These are phyloP conservation scores for Botrytis sinoallii DNA, from an alignment of 2,329 filamentous ascomycete species.

Conservation along the genomic window DNA sequence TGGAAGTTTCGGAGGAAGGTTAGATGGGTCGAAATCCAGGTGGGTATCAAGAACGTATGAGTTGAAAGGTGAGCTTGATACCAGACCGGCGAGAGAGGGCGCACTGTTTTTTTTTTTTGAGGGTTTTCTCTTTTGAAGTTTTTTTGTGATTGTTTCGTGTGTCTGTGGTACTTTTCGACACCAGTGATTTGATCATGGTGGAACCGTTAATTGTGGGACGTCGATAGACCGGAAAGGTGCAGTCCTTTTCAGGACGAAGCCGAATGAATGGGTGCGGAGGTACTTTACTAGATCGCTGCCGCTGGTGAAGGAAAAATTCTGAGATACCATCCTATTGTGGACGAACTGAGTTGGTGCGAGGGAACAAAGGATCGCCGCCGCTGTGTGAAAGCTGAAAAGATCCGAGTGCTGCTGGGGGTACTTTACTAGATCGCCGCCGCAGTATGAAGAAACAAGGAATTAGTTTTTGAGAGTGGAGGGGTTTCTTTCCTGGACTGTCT, in stretches of 20 bases:
- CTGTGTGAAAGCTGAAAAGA: background rate
- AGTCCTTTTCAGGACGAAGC: background rate
- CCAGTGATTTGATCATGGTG: background rate
- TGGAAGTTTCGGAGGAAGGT: background rate
- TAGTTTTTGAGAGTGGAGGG: background rate
- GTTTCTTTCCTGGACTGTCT: background rate
- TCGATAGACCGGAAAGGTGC: background rate
- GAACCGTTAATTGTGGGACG: background rate
- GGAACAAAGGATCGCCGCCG: background rate
- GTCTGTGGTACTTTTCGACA: background rate
- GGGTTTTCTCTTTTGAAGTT: background rate
- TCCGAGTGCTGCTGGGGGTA: background rate
- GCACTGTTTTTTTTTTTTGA: background rate
- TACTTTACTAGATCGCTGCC: slow-evolving; percentile 3
- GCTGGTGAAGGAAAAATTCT: background rate
- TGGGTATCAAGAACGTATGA: too few relatives aligned
- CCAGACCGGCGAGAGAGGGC: background rate
- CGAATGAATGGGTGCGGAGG: background rate
- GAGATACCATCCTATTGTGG: background rate
- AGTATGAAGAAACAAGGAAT: background rate
- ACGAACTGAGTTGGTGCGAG: background rate
- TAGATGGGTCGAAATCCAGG: background rate
- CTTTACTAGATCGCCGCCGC: background rate
- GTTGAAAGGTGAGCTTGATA: background rate
- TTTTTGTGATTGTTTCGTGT: background rate